Conservation (phyloP, 2,329 filamentous ascomycete genomes). For the Clonostachys rhizophaga region DNA sequence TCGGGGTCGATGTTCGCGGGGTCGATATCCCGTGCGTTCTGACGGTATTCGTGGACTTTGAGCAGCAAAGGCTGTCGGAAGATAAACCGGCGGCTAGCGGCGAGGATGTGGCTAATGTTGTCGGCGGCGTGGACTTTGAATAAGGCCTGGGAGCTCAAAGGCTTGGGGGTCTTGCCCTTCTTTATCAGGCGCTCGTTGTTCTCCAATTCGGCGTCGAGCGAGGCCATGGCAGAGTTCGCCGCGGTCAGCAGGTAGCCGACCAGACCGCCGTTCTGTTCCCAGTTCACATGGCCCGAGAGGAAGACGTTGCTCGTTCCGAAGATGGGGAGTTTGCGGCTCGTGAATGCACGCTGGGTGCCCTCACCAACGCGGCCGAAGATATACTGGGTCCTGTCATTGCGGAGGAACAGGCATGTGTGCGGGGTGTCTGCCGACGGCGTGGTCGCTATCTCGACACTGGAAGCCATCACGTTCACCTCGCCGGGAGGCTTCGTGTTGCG, state of each 20-base stretch:
- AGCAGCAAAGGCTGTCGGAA: conserved; percentile 80
- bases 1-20: conserved; percentile 45
- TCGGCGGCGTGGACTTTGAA: conserved; percentile 69
- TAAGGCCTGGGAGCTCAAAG: conserved; percentile 29
- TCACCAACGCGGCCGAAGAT: conserved; percentile 79
- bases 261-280: conserved; percentile 75
- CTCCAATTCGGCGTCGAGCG: conserved; percentile 38
- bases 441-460: conserved; percentile 68
- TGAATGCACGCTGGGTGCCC: conserved; percentile 75
- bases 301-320: conserved; percentile 73
- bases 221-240: conserved; percentile 49
- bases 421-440: conserved; percentile 85
- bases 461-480: conserved; percentile 55
- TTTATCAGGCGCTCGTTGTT: conserved; percentile 30
- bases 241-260: conserved; percentile 82
- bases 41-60: conserved; percentile 61
- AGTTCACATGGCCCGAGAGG: conserved; percentile 71
- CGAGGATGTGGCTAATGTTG: conserved; percentile 76
- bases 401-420: conserved; percentile 71
- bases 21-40: conserved; percentile 28
- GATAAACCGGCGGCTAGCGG: conserved; percentile 79
- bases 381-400: conserved; percentile 80
- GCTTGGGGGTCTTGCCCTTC: conserved; percentile 25
- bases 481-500: neutral
- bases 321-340: conserved; percentile 62